Evolutionary conservation across 352 stramenopile genomes (phyloP).

Genomic region (Phytophthora nicotianae): DNA sequence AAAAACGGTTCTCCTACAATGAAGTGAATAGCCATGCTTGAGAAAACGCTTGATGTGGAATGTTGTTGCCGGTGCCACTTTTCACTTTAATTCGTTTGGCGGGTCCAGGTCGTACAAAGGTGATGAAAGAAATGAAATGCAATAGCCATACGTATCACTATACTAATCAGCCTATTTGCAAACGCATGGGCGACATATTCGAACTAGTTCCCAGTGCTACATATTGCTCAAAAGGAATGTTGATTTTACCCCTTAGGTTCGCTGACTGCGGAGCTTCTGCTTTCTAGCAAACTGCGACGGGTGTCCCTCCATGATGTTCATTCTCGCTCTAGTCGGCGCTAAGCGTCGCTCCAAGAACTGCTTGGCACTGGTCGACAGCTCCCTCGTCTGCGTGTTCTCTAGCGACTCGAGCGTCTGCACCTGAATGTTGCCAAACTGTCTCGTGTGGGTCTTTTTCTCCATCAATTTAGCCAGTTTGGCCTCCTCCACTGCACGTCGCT

Average conservation of each 20-base stretch:
- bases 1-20: no score
- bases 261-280: slow-evolving; percentile 51
- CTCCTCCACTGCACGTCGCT: slow-evolving; percentile 26
- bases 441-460: slow-evolving; percentile 67
- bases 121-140: no score
- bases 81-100: no score
- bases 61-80: no score
- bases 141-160: no score
- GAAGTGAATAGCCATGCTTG: no score
- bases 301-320: slow-evolving; percentile 76
- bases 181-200: no score
- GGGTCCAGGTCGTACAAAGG: no score
- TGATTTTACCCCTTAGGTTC: slow-evolving; percentile 1
- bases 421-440: slow-evolving; percentile 75
- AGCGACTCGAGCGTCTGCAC: slow-evolving; percentile 71
- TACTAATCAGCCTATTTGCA: no score
- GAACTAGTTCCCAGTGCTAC: no score
- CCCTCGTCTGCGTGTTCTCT: slow-evolving; percentile 45
- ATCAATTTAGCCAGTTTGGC: slow-evolving; percentile 32
- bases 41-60: no score
- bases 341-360: slow-evolving; percentile 57
- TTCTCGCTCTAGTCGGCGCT: slow-evolving; percentile 60
- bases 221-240: no score
- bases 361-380: slow-evolving; percentile 49
- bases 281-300: slow-evolving; percentile 75